Base-by-base conservation (phyloP, 2,329 filamentous ascomycete species). In the Aspergillus piperis region DNA sequence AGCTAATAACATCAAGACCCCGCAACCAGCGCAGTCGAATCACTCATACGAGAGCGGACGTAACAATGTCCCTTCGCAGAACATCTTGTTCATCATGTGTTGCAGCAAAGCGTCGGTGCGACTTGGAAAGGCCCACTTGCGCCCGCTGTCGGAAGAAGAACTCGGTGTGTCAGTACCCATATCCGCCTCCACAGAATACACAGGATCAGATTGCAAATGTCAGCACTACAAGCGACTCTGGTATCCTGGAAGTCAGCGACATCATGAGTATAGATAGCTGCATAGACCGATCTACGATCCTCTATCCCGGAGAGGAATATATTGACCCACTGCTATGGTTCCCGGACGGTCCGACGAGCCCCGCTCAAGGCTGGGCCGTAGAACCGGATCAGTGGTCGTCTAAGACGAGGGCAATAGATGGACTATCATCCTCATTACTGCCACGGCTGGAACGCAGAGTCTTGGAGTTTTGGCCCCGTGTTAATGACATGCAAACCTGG, bases 391-490 rank as follows among this genome's bases (percentile, higher is more conserved):
- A 42, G 17, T 42, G 39, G 39, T 15, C 5, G 8, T 17, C 39
- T 42, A 6, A 19, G 3, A 19, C 8, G 1, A 19, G 39, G n/a
- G 17, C 39, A 19, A 19, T 42, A 4, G 36, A n/a, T 13, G 2
- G 11, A 3, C 7, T 25, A 32, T 42, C 39, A 8, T 5, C 17
- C n/a, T 7, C 39, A 21, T 21, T 42, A 0, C 15, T 54, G 38
- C 19, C 42, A 15, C 30, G 41, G 47, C 42, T 59, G 7, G 57
- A 59, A 38, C 39, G 41, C 8, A 13, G 57, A 19, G 42, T 59
- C 41, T 38, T 59, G 19, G 57, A 59, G 4, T 59, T 59, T 36
- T 59, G 51, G 41, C 57, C 57, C 10, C 57, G 57, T 6, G 27
- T 55, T 11, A 13, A 59, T 5, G 57, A 59, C n/a, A 27, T 3